These are phyloP conservation scores for Lichenothelia convexa DNA, from an alignment of 495 filamentous ascomycete species.

Conservation along the genomic window DNA sequence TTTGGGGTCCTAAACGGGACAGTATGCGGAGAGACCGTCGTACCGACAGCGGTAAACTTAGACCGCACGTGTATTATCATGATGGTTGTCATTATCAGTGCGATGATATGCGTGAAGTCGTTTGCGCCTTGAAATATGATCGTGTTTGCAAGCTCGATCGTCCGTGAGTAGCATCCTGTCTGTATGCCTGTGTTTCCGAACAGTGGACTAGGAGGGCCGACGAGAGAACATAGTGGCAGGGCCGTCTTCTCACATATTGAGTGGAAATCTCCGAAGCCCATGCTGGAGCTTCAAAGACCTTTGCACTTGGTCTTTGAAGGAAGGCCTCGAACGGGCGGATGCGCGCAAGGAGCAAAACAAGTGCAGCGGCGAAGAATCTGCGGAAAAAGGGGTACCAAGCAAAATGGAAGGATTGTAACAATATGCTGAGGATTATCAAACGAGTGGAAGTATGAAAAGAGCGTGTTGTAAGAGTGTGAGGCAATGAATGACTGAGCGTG, in stretches of 20 bases:
- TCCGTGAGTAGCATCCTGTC: constrained; percentile 80
- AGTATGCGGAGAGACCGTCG: constrained; percentile 20
- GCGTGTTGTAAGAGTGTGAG: too few relatives aligned
- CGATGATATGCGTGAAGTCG: constrained; percentile 81
- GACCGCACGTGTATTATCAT: constrained; percentile 94
- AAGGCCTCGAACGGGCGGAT: too few relatives aligned
- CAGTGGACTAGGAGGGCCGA: constrained; percentile 48
- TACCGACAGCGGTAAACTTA: constrained; percentile 97
- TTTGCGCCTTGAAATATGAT: constrained; percentile 93
- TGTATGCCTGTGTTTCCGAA: constrained; percentile 61
- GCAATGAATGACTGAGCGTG: too few relatives aligned
- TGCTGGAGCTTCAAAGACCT: constrained; percentile 26
- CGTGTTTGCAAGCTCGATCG: constrained; percentile 91
- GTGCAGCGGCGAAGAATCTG: too few relatives aligned
- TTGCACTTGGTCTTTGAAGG: too few relatives aligned
- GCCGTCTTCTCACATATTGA: constrained; percentile 70
- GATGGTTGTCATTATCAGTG: constrained; percentile 78
- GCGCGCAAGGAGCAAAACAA: too few relatives aligned
- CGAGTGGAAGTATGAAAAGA: too few relatives aligned
- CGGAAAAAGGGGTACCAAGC: too few relatives aligned
- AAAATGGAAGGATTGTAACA: too few relatives aligned
- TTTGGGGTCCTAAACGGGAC: constrained; percentile 6
- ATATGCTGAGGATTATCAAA: too few relatives aligned
- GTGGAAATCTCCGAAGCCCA: constrained; percentile 84
- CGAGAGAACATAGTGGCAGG: constrained; percentile 71